Percentiles rank a stretch among this genome's conserved stretches.
These are phyloP conservation scores for Cyclotella cryptica DNA, from an alignment of 108 stramenopile species.

Conservation along the genomic window DNA sequence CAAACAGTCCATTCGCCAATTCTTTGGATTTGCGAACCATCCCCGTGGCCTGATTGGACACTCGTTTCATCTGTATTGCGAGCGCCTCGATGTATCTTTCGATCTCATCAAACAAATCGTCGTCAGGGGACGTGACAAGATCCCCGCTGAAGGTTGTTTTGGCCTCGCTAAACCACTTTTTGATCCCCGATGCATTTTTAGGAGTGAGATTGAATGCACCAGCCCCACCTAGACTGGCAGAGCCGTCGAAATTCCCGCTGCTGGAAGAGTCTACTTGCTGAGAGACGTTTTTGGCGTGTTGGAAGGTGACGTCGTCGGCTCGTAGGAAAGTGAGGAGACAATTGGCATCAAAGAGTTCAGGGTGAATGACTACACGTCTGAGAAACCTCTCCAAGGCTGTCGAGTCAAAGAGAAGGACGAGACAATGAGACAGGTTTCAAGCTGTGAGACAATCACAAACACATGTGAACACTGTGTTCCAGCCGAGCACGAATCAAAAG, in stretches of 20 bases:
- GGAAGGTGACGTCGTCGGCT: constrained; percentile 90
- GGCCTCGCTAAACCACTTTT: constrained; percentile 90
- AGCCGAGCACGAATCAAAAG: too few relatives aligned
- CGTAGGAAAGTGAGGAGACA: constrained; percentile 90
- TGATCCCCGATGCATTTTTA: constrained; percentile 80
- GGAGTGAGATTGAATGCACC: constrained; percentile 47
- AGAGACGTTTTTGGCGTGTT: constrained; percentile 71
- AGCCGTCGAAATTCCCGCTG: constrained; percentile 17
- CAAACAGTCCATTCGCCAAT: constrained; percentile 93
- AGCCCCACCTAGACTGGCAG: constrained; percentile 28
- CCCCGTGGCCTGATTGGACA: constrained; percentile 86
- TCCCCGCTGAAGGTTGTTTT: constrained; percentile 84
- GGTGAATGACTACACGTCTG: constrained; percentile 87
- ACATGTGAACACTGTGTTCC: too few relatives aligned
- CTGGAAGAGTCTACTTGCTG: constrained; percentile 30
- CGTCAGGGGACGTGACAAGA: constrained; percentile 85
- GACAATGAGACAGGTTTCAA: neutral
- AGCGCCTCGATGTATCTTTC: constrained; percentile 89
- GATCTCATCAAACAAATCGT: constrained; percentile 94
- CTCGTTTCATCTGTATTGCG: constrained; percentile 92
- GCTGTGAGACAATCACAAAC: neutral
- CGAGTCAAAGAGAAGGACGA: neutral
- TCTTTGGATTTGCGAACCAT: constrained; percentile 94
- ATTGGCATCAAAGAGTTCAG: constrained; percentile 81
- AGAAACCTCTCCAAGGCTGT: constrained; percentile 87